Evolutionary conservation across 176 grass and related monocot species (phyloP).

Genomic region (Pharus latifolius): DNA sequence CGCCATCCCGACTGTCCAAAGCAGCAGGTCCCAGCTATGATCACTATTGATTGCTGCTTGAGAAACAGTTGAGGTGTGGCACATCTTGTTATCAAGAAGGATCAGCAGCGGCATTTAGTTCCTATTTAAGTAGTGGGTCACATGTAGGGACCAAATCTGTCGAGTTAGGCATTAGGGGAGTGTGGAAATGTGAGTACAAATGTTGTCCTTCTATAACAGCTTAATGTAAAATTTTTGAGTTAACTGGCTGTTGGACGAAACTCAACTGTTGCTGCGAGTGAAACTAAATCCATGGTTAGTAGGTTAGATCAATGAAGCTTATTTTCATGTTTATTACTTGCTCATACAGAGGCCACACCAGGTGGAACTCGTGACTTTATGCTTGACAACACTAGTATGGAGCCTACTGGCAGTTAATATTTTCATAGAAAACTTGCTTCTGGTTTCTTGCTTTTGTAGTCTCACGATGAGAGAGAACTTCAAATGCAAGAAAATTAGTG

Average conservation of each 20-base stretch:
- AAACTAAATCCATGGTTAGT: neutral
- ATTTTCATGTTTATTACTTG: neutral
- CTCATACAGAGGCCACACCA: neutral
- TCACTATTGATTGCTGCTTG: slow-evolving; percentile 6
- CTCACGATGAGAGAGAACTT: neutral
- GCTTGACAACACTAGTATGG: neutral
- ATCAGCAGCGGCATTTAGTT: neutral
- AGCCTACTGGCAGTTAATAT: neutral
- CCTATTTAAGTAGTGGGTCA: neutral
- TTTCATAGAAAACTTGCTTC: neutral
- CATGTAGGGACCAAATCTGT: neutral
- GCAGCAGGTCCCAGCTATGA: neutral
- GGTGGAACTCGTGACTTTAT: no score
- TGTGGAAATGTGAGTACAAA: neutral
- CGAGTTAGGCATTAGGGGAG: neutral
- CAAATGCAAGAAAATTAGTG: slow-evolving; percentile 3
- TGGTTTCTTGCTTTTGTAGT: neutral
- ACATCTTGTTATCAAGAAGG: slow-evolving; percentile 23
- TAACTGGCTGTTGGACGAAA: no score
- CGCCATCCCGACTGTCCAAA: slow-evolving; percentile 1
- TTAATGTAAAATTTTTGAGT: neutral
- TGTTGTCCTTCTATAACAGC: neutral
- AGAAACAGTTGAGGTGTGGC: slow-evolving; percentile 6
- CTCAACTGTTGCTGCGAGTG: neutral
- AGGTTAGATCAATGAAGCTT: neutral